phyloP scores from a whole-genome alignment of 2,329 filamentous ascomycete species.

The Clonostachys byssicola region DNA sequence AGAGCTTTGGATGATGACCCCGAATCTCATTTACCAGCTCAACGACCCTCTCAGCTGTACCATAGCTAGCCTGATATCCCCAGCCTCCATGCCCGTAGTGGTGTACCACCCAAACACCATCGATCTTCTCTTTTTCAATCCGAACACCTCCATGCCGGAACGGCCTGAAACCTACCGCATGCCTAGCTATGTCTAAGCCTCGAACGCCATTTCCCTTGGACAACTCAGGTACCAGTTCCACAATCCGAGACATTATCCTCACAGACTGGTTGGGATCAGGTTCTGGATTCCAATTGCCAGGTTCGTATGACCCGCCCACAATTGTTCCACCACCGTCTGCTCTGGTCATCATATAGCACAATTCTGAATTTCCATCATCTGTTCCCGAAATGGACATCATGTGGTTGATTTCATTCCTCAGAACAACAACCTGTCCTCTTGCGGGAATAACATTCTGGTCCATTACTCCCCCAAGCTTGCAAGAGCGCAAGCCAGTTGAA shows the following conservation, averaged over 20 bases:
- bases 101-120: slow-evolving; percentile 61
- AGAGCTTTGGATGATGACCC: too few species aligned
- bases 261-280: slow-evolving; percentile 73
- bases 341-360: slow-evolving; percentile 77
- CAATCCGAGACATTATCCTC: slow-evolving; percentile 77
- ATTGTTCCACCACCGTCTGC: slow-evolving; percentile 75
- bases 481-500: slow-evolving; percentile 74
- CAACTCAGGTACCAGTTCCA: slow-evolving; percentile 61
- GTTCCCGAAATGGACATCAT: slow-evolving; percentile 51
- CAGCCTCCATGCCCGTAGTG: slow-evolving; percentile 78
- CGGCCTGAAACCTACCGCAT: slow-evolving; percentile 79
- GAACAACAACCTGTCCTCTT: slow-evolving; percentile 81
- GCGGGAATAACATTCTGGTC: slow-evolving; percentile 66
- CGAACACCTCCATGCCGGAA: slow-evolving; percentile 69
- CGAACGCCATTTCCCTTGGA: slow-evolving; percentile 64
- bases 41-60: slow-evolving; percentile 64
- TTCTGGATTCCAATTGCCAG: slow-evolving; percentile 72
- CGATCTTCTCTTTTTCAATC: slow-evolving; percentile 60
- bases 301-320: slow-evolving; percentile 78
- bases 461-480: slow-evolving; percentile 74
- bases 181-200: slow-evolving; percentile 71
- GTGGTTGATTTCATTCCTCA: slow-evolving; percentile 60
- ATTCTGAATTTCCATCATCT: slow-evolving; percentile 69
- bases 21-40: too few species aligned
- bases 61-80: slow-evolving; percentile 70